phyloP scores from a whole-genome alignment of 305 asterid species.

The Coffea humblotiana region DNA sequence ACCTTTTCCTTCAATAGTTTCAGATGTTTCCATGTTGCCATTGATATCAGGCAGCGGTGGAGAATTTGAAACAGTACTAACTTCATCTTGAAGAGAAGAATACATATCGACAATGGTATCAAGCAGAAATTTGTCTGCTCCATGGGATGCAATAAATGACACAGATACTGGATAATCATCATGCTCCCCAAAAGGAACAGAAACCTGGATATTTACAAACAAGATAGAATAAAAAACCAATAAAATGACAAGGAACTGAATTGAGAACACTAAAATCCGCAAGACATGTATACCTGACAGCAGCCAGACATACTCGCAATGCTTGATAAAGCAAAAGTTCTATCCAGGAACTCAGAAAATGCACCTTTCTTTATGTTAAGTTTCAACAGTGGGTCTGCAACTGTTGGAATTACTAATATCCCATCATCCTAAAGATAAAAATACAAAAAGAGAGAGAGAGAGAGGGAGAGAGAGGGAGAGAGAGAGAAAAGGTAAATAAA shows the following conservation, averaged over 20 bases:
- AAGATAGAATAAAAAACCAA: neutral
- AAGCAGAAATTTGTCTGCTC: conserved; percentile 84
- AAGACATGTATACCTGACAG: conserved; percentile 60
- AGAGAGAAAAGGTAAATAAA: neutral
- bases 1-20: conserved; percentile 91
- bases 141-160: conserved; percentile 79
- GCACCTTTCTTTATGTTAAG: conserved; percentile 48
- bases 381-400: conserved; percentile 72
- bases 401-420: conserved; percentile 73
- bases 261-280: conserved; percentile 21
- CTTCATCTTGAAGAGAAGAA: conserved; percentile 78
- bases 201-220: conserved; percentile 46
- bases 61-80: conserved; percentile 40
- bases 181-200: conserved; percentile 75
- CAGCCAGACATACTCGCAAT: conserved; percentile 82
- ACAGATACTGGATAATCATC: conserved; percentile 65
- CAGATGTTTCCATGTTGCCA: conserved; percentile 70
- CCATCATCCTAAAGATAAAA: conserved; percentile 56
- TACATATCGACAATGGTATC: conserved; percentile 82
- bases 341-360: conserved; percentile 49
- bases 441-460: neutral
- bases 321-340: conserved; percentile 60
- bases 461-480: no score
- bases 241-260: conserved; percentile 5
- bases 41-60: conserved; percentile 48